phyloP scores from a whole-genome alignment of 768 basidiomycete species.

The Megacollybia marginata region DNA sequence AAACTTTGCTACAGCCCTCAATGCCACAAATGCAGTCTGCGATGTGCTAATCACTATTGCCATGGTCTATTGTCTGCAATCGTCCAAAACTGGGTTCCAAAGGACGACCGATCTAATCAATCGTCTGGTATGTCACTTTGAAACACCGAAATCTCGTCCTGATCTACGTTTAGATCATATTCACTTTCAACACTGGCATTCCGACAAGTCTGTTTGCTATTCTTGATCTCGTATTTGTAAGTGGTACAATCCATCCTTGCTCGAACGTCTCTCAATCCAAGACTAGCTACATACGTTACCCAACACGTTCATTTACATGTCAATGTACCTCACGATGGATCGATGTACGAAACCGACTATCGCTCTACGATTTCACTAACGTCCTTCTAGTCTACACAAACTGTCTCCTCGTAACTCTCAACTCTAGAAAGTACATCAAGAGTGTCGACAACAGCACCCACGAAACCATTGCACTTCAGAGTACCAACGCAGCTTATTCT shows the following conservation, averaged over 20 bases:
- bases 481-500: no score
- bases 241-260: background rate
- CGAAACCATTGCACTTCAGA: background rate
- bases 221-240: conserved; percentile 2
- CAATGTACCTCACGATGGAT: background rate
- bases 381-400: conserved; percentile 6
- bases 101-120: conserved; percentile 5
- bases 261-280: background rate
- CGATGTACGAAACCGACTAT: background rate
- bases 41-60: conserved; percentile 1
- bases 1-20: no score
- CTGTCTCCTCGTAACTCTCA: conserved; percentile 4
- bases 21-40: no score
- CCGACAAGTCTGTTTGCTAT: conserved; percentile 3
- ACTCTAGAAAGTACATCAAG: conserved; percentile 3
- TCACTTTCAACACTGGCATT: conserved; percentile 6
- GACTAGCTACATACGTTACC: background rate
- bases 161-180: conserved; percentile 2
- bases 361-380: conserved; percentile 3
- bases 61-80: conserved; percentile 3
- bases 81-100: conserved; percentile 4
- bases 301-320: background rate
- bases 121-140: conserved; percentile 4
- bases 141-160: background rate
- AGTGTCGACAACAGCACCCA: background rate